Evolutionary conservation across 805 yeast species (phyloP).

Genomic region (Teunomyces cretensis): DNA sequence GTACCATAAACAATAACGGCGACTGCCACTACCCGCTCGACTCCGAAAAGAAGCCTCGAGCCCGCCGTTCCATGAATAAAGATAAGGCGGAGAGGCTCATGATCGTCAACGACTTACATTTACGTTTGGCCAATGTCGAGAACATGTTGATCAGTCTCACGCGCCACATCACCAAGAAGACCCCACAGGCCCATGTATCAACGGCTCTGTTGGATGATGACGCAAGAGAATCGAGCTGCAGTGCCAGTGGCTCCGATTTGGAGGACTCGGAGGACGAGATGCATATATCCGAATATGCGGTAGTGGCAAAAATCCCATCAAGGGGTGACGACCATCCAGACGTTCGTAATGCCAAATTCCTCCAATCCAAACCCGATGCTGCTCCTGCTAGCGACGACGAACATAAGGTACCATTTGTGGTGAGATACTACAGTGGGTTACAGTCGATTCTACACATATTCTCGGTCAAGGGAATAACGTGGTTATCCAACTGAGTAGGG

Average conservation of each 20-base stretch:
- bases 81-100: not conserved
- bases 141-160: constrained; percentile 15
- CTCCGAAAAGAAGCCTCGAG: constrained; percentile 16
- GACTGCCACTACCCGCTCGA: constrained; percentile 18
- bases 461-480: not conserved
- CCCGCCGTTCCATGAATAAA: constrained; percentile 1
- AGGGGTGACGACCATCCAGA: not conserved
- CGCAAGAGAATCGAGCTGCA: constrained; percentile 12
- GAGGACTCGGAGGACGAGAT: not conserved
- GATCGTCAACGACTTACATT: constrained; percentile 10
- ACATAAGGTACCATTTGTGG: not conserved
- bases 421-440: constrained; percentile 1
- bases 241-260: constrained; percentile 6
- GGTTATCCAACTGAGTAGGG: not conserved
- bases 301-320: not conserved
- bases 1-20: constrained; percentile 14
- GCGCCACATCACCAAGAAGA: constrained; percentile 5
- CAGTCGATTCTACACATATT: not conserved
- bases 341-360: not conserved
- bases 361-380: not conserved
- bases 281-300: not conserved
- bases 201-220: constrained; percentile 8
- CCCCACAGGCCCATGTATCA: constrained; percentile 6
- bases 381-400: not conserved
- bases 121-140: constrained; percentile 15